Evolutionary conservation across 2,329 filamentous ascomycete genomes (phyloP).

Genomic region (Xylaria sp.): DNA sequence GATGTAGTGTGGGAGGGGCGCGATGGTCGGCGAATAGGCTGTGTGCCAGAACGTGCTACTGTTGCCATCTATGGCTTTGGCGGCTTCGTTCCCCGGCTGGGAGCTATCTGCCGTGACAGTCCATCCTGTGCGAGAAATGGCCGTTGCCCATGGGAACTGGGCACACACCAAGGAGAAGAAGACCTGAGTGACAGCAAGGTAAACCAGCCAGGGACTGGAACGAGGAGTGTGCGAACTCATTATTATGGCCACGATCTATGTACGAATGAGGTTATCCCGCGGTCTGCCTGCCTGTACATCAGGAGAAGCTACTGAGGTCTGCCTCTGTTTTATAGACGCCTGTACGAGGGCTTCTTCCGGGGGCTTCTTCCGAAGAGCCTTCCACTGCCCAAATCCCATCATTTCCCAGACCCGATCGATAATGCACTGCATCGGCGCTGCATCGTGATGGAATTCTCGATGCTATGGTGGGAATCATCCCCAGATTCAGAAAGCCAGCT

Average conservation of each 20-base stretch:
- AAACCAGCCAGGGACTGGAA: conserved; percentile 29
- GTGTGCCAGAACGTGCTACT: conserved; percentile 49
- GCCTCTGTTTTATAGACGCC: conserved; percentile 18
- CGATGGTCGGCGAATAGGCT: conserved; percentile 35
- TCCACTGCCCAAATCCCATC: neutral
- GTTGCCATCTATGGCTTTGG: conserved; percentile 48
- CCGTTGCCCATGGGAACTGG: conserved; percentile 40
- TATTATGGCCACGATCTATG: neutral
- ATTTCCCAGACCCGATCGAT: conserved; percentile 3
- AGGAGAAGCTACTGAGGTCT: neutral
- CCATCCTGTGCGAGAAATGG: conserved; percentile 45
- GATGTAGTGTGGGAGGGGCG: conserved; percentile 47
- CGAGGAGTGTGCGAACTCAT: conserved; percentile 10
- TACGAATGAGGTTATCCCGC: neutral
- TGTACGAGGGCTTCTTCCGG: neutral
- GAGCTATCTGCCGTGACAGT: conserved; percentile 47
- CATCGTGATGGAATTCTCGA: neutral
- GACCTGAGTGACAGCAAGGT: conserved; percentile 21
- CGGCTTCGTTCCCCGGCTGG: conserved; percentile 46
- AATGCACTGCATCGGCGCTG: neutral
- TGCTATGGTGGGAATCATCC: conserved; percentile 16
- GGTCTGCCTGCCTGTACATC: no score
- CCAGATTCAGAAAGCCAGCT: conserved; percentile 15
- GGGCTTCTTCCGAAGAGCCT: neutral
- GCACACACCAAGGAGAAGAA: conserved; percentile 34